Base-by-base conservation (phyloP, 768 basidiomycete genomes). In the Kwoniella sp. region DNA sequence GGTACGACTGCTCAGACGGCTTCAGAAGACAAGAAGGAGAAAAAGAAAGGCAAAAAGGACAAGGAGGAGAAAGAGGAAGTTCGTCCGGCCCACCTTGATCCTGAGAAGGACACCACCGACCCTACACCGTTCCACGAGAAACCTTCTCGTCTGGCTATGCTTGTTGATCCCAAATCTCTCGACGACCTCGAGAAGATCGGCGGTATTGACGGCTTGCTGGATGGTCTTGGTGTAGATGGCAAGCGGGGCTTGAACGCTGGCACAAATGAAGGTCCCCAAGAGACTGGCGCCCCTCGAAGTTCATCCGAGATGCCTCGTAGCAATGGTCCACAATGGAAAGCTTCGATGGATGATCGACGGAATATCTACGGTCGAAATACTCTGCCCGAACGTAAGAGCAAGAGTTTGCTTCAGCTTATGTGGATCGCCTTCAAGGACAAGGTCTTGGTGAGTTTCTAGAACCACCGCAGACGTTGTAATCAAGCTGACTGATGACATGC, bases 371-470 rank as follows among this genome's bases (percentile, higher is more conserved):
- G 92, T 17, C 81, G 83, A 60, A 94, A 95, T 73, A 72, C 88
- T 7, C 82, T 93, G 0, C 92, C 92, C 0, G 82, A 81, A 0
- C 85, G 89, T n/a, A 81, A 83, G 24, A 85, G 84, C 61, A 92
- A 91, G 76, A 83, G 85, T 4, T 81, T 95, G 48, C 82, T 91
- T 26, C 82, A 83, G 64, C 83, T 94, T 27, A 92, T 92, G 89
- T 91, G 87, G 88, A 79, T 87, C 47, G 91, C 92, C 1, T 80
- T 92, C 72, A 89, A 91, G 79, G 92, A 95, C 81, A 94, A 92
- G 82, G 90, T 94, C 68, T 81, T 94, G 79, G 89, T 91, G 71
- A 74, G 87, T 84, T 13, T n/a, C 13, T 33, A 6, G 5, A 13
- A 33, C 13, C 33, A n/a, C n/a, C n/a, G n/a, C n/a, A n/a, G n/a